Percentiles rank a stretch among this genome's conserved stretches.
phyloP scores from a whole-genome alignment of 2,329 filamentous ascomycete species.

The Aureobasidium lini region DNA sequence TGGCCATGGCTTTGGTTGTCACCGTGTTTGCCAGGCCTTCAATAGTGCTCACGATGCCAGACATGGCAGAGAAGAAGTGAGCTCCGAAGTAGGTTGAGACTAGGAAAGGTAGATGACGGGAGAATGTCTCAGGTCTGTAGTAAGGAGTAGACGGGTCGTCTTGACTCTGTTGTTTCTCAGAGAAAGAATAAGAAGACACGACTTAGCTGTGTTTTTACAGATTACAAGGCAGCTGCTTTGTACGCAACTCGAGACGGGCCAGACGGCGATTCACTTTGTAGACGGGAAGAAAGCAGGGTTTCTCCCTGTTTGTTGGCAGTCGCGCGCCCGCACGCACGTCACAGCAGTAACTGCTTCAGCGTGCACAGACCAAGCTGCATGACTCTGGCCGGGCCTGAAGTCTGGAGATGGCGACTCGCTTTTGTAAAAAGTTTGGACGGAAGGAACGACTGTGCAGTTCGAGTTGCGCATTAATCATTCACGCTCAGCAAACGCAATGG shows the following conservation, averaged over 20 bases:
- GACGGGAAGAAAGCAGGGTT: slow-evolving; percentile 3
- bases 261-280: not conserved
- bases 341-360: not conserved
- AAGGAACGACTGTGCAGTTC: not conserved
- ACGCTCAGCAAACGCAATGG: slow-evolving; percentile 18
- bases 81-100: not conserved
- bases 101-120: not conserved
- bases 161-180: not conserved
- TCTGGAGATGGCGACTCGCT: not conserved
- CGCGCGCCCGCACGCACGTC: not conserved
- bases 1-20: slow-evolving; percentile 24
- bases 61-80: slow-evolving; percentile 1
- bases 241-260: not conserved
- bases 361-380: not conserved
- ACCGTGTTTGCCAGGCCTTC: slow-evolving; percentile 23
- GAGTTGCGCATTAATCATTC: not conserved
- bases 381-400: not conserved
- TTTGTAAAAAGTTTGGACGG: slow-evolving; percentile 9
- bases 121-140: not conserved
- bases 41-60: slow-evolving; percentile 22
- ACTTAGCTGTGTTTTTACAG: not conserved
- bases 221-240: not conserved
- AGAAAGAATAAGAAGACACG: not conserved
- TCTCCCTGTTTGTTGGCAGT: not conserved
- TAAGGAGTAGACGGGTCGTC: not conserved